Base-by-base conservation (phyloP, 805 yeast genomes). In the Ogataea paraovalis region DNA sequence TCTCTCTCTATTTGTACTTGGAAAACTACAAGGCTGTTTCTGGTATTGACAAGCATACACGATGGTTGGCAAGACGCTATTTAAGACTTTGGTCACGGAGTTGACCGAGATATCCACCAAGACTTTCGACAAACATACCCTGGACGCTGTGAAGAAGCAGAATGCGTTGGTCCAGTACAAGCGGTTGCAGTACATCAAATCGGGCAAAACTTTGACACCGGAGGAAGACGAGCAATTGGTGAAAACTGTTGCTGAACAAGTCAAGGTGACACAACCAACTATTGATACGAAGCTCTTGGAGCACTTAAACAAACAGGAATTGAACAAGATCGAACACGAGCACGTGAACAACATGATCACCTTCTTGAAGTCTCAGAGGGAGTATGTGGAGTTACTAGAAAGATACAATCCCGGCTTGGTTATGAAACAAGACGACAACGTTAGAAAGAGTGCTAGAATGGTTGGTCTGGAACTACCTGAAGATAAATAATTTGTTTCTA, bases 361-460 rank as follows among this genome's bases (percentile, higher is more conserved):
- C 9, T 92, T 80, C 61, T 68, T 92, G 45, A 72, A 74, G 44
- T 79, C 83, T 52, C 97, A 92, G 65, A 73, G 94, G 53, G 79
- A 74, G 12, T 92, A 89, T 67, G 81, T 80, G 50, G 91, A 83
- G 54, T 73, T 92, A 42, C 71, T 91, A 39, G 94, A 86, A 55
- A 76, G 96, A 55, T 94, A 92, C 66, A 88, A 91, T 59, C 92
- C 96, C 3, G 94, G 96, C 2, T 72, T 85, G 51, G 79, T 79
- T 22, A 79, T 85, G 80, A 76, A 82, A 22, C 96, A 87, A 59
- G 78, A 77, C 44, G 97, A 92, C 51, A 82, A 84, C 47, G 83
- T 92, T 23, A 74, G 82, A 57, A 79, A 77, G 61, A 85, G 96
- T 1, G 99, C 98, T 6, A 76, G 83, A 47, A 77, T 83, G 53